A percentile compares a stretch with the other conserved stretches of the same genome.
Evolutionary conservation across 352 stramenopile genomes (phyloP).

Genomic region (Phytophthora europaea): DNA sequence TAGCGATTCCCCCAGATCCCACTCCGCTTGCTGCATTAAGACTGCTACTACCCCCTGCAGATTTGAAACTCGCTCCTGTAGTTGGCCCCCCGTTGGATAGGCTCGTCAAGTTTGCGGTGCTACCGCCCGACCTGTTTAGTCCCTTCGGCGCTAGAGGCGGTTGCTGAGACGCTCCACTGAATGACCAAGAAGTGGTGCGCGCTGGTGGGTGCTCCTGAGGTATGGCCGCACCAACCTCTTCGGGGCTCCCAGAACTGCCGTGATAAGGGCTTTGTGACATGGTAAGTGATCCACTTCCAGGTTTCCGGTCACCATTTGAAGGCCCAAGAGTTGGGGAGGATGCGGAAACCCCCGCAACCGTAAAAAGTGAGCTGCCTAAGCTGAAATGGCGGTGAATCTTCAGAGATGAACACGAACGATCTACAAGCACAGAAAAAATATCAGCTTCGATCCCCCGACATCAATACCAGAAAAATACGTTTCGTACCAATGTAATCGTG

Average conservation of each 20-base stretch:
- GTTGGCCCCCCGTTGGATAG: conserved; percentile 24
- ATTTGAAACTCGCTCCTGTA: conserved; percentile 25
- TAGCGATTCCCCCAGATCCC: conserved; percentile 27
- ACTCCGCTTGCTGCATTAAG: conserved; percentile 30
- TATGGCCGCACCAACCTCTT: conserved; percentile 20
- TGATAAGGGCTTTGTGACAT: conserved; percentile 41
- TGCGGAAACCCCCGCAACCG: conserved; percentile 44
- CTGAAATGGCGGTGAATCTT: conserved; percentile 84
- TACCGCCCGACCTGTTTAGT: conserved; percentile 31
- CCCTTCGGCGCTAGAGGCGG: conserved; percentile 44
- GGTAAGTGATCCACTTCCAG: conserved; percentile 20
- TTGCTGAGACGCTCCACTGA: conserved; percentile 41
- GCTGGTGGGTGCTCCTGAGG: conserved; percentile 28
- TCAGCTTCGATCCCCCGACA: neutral
- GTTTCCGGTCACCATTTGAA: conserved; percentile 34
- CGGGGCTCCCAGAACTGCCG: conserved; percentile 26
- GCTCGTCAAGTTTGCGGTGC: conserved; percentile 36
- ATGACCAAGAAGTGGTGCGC: conserved; percentile 40
- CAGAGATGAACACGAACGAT: conserved; percentile 84
- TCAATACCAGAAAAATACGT: neutral
- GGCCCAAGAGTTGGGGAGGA: conserved; percentile 30
- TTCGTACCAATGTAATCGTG: conserved; percentile 83
- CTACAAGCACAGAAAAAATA: conserved; percentile 38
- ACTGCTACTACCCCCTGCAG: conserved; percentile 36
- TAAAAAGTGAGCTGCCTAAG: conserved; percentile 73